A percentile compares a stretch with the other conserved stretches of the same genome.
Conservation (phyloP, 1,139 yeast genomes). For the Pichia cactophila region DNA sequence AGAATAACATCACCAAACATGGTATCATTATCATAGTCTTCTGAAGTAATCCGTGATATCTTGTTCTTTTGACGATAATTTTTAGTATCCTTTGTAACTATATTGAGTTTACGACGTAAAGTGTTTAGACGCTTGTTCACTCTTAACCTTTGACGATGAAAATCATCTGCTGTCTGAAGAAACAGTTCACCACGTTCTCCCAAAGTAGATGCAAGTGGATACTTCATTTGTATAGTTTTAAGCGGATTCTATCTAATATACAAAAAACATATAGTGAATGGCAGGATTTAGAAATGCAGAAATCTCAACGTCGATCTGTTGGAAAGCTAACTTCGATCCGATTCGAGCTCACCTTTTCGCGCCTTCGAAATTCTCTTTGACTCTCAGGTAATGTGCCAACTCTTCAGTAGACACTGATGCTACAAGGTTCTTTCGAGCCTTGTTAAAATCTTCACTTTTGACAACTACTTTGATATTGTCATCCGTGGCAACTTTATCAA, state of each 20-base stretch:
- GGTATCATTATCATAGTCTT: constrained; percentile 41
- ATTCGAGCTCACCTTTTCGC: constrained; percentile 14
- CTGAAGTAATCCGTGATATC: constrained; percentile 35
- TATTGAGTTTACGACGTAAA: constrained; percentile 48
- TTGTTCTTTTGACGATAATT: constrained; percentile 42
- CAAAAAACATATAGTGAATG: too few species aligned
- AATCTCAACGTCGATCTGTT: neutral
- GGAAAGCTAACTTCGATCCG: neutral
- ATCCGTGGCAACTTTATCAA: constrained; percentile 68
- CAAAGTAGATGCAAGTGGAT: constrained; percentile 25
- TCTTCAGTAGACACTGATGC: constrained; percentile 91
- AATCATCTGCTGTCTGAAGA: constrained; percentile 38
- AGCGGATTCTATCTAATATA: too few species aligned
- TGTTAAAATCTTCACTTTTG: constrained; percentile 60
- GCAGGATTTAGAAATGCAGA: too few species aligned
- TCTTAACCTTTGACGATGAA: constrained; percentile 41
- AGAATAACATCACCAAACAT: constrained; percentile 44
- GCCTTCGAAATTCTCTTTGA: constrained; percentile 72
- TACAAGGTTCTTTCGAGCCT: constrained; percentile 61
- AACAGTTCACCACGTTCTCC: constrained; percentile 25
- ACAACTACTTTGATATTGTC: constrained; percentile 68
- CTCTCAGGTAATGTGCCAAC: constrained; percentile 67
- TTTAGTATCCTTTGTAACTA: constrained; percentile 53
- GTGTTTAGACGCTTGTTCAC: constrained; percentile 41
- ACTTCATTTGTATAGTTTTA: constrained; percentile 23